phyloP scores from a whole-genome alignment of 805 yeast genomes.

The Metschnikowia dekortorum region DNA sequence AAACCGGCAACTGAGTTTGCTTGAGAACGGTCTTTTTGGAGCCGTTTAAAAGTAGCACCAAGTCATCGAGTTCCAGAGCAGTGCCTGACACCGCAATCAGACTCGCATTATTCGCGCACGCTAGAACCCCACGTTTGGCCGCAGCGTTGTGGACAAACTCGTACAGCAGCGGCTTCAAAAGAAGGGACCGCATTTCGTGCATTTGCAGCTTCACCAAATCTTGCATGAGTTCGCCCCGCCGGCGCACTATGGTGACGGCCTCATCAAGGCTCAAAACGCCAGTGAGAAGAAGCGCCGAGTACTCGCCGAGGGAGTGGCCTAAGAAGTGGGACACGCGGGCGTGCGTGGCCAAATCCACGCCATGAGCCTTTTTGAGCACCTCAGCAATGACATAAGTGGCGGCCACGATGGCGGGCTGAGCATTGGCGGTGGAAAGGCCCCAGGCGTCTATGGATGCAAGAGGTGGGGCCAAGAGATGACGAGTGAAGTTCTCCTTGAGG shows the following conservation, averaged over 20 bases:
- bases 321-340: slow-evolving; percentile 9
- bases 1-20: slow-evolving; percentile 36
- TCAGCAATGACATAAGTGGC: slow-evolving; percentile 23
- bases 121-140: slow-evolving; percentile 30
- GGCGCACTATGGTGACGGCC: slow-evolving; percentile 16
- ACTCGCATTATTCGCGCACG: slow-evolving; percentile 41
- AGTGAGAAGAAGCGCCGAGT: slow-evolving; percentile 15
- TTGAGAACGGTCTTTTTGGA: slow-evolving; percentile 20
- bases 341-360: slow-evolving; percentile 16
- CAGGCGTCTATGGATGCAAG: slow-evolving; percentile 11
- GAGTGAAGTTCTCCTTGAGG: slow-evolving; percentile 9
- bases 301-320: slow-evolving; percentile 19
- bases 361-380: slow-evolving; percentile 7
- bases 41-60: slow-evolving; percentile 15
- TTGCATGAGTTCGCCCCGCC: slow-evolving; percentile 15
- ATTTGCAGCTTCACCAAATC: not conserved
- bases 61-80: slow-evolving; percentile 18
- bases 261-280: slow-evolving; percentile 12
- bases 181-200: slow-evolving; percentile 33
- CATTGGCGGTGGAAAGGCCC: slow-evolving; percentile 27
- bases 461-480: slow-evolving; percentile 9
- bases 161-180: slow-evolving; percentile 24
- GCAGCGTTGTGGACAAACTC: slow-evolving; percentile 19
- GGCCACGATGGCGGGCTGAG: slow-evolving; percentile 52
- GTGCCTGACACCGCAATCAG: slow-evolving; percentile 46